phyloP scores from a whole-genome alignment of 768 basidiomycete species.

The Nidularia pulvinata region DNA sequence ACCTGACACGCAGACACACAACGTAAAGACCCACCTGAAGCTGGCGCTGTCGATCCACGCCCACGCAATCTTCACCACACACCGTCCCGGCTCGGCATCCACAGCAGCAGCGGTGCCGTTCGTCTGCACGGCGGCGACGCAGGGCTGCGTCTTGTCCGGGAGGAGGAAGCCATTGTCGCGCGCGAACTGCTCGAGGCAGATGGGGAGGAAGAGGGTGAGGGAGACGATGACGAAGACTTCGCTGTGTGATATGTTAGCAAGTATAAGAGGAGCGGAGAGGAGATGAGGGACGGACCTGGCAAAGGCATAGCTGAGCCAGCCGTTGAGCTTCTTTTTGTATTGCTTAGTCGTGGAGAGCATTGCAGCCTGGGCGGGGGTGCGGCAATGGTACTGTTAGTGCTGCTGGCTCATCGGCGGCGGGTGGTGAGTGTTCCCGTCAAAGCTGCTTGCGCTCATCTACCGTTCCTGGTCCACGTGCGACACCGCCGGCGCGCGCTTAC shows the following conservation, averaged over 20 bases:
- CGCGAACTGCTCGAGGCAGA: constrained; percentile 87
- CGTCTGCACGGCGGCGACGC: constrained; percentile 26
- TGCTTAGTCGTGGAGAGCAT: background rate
- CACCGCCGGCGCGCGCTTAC: no score
- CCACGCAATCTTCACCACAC: constrained; percentile 84
- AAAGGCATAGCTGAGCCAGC: constrained; percentile 87
- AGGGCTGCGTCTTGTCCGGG: constrained; percentile 67
- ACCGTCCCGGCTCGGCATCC: constrained; percentile 42
- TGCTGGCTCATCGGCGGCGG: no score
- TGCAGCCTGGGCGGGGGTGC: background rate
- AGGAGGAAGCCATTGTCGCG: constrained; percentile 82
- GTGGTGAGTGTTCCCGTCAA: no score
- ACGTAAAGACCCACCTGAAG: constrained; percentile 63
- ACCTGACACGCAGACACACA: background rate
- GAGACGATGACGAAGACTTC: constrained; percentile 85
- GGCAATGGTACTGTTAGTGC: no score
- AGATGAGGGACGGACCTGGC: constrained; percentile 52
- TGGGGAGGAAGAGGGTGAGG: constrained; percentile 79
- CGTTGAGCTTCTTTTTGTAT: constrained; percentile 51
- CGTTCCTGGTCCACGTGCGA: no score
- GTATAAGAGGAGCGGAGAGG: background rate
- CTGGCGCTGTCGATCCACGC: constrained; percentile 90
- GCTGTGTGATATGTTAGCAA: constrained; percentile 28
- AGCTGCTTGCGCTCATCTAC: no score
- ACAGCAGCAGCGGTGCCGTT: constrained; percentile 7